A percentile compares a stretch with the other conserved stretches of the same genome.
phyloP scores from a whole-genome alignment of 2,329 filamentous ascomycete genomes.

The Penicillium sp. region DNA sequence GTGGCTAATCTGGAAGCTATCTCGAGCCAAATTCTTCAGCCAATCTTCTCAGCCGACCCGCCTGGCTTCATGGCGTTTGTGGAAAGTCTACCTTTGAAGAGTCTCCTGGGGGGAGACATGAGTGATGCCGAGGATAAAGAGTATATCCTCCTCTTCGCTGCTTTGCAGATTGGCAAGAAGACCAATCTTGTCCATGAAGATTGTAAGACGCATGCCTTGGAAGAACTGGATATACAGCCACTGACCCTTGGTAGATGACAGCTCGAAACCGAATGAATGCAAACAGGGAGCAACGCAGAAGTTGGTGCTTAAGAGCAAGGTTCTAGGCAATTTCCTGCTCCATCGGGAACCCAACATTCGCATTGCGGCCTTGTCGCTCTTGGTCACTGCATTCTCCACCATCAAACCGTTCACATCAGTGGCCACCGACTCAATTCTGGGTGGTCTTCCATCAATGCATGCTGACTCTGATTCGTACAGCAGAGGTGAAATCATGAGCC shows the following conservation, averaged over 20 bases:
- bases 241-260: slow-evolving; percentile 30
- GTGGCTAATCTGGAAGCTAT: slow-evolving; percentile 38
- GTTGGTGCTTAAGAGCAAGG: slow-evolving; percentile 37
- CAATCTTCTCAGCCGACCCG: slow-evolving; percentile 37
- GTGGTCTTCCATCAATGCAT: slow-evolving; percentile 70
- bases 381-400: slow-evolving; percentile 73
- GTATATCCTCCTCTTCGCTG: slow-evolving; percentile 63
- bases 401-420: slow-evolving; percentile 69
- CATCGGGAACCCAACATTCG: slow-evolving; percentile 65
- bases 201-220: slow-evolving; percentile 44
- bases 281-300: slow-evolving; percentile 17
- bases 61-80: slow-evolving; percentile 53
- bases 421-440: slow-evolving; percentile 64
- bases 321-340: slow-evolving; percentile 41
- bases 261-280: slow-evolving; percentile 20
- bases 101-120: slow-evolving; percentile 50
- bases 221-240: slow-evolving; percentile 4
- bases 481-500: slow-evolving; percentile 75
- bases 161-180: slow-evolving; percentile 72
- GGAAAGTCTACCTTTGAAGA: slow-evolving; percentile 56
- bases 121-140: slow-evolving; percentile 54
- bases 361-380: slow-evolving; percentile 76
- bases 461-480: slow-evolving; percentile 85
- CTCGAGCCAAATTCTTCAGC: slow-evolving; percentile 39
- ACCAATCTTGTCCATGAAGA: slow-evolving; percentile 69